Evolutionary conservation across 129 eudicot species (phyloP).

Genomic region (Daucus carota): DH1_v3.0 NC_030387.2:30984001-30984500

Average conservation of each 20-base stretch:
- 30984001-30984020: neutral
- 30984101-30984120: constrained; percentile 56
- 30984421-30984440: constrained; percentile 55
- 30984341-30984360: constrained; percentile 31
- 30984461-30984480: constrained; percentile 28
- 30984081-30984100: constrained; percentile 28
- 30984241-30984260: constrained; percentile 47
- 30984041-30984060: neutral
- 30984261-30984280: constrained; percentile 48
- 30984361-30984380: constrained; percentile 21
- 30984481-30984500: constrained; percentile 28
- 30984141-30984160: constrained; percentile 45
- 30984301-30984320: constrained; percentile 48
- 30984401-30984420: constrained; percentile 25
- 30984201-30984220: constrained; percentile 82
- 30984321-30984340: constrained; percentile 42
- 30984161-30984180: constrained; percentile 67
- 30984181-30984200: constrained; percentile 71
- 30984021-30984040: neutral
- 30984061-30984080: neutral
- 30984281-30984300: constrained; percentile 70
- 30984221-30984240: constrained; percentile 58
- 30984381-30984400: constrained; percentile 22
- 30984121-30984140: constrained; percentile 79
- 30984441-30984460: constrained; percentile 48